A percentile compares a stretch with the other conserved stretches of the same genome.
Evolutionary conservation across 2,329 filamentous ascomycete genomes (phyloP).

Genomic region (Exophiala phaeomuriformis): DNA sequence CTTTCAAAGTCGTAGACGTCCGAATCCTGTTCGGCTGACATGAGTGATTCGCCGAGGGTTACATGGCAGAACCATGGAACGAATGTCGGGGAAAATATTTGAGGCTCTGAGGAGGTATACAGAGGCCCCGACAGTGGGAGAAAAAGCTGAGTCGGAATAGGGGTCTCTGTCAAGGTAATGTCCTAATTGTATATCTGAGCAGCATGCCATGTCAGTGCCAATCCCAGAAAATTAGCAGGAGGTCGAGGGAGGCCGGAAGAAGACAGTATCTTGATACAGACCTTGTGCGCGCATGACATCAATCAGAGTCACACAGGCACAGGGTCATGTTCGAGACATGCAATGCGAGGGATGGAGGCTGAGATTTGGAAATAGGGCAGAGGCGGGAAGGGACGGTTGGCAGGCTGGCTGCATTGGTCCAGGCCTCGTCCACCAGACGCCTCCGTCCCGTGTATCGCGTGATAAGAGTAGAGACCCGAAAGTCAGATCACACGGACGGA

Average conservation of each 20-base stretch:
- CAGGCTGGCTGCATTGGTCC: neutral
- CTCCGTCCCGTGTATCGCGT: neutral
- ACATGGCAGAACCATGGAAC: constrained; percentile 12
- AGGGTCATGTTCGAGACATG: neutral
- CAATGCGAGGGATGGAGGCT: constrained; percentile 1
- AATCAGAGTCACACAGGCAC: neutral
- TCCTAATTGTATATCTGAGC: neutral
- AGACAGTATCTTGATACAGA: neutral
- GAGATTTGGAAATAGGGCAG: neutral
- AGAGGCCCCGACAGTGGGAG: too few species aligned
- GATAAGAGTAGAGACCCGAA: neutral
- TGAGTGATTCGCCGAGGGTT: constrained; percentile 11
- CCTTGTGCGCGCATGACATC: neutral
- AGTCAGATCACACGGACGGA: neutral
- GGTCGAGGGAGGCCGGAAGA: neutral
- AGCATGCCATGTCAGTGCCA: neutral
- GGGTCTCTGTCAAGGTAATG: too few species aligned
- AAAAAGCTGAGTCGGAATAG: too few species aligned
- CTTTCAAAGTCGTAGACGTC: constrained; percentile 14
- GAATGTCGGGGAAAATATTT: too few species aligned
- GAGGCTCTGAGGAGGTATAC: too few species aligned
- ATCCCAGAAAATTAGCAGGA: neutral
- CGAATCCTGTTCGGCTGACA: constrained; percentile 15
- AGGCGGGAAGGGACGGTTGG: neutral
- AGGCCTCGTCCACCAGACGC: neutral